Percentiles rank a stretch among this genome's conserved stretches.
Evolutionary conservation across 768 basidiomycete genomes (phyloP).

Genomic region (Boletellus emodensis): DNA sequence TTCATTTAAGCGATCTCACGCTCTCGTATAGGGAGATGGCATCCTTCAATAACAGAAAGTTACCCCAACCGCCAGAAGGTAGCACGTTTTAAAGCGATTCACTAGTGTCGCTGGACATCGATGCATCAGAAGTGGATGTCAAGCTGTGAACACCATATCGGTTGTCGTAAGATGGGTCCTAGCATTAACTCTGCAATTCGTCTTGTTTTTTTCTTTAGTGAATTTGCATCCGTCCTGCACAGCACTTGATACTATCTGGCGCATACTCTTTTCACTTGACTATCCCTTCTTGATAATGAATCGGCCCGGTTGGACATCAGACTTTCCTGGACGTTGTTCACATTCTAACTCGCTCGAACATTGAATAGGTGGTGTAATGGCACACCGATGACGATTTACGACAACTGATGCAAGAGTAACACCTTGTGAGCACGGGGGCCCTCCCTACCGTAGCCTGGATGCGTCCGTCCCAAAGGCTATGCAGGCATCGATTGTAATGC

Average conservation of each 20-base stretch:
- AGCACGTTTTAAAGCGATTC: conserved; percentile 48
- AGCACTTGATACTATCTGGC: background rate
- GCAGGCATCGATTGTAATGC: no score
- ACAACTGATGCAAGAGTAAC: no score
- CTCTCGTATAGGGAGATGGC: conserved; percentile 80
- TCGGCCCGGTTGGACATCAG: no score
- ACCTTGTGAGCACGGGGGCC: no score
- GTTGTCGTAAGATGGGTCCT: conserved; percentile 15
- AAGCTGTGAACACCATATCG: conserved; percentile 6
- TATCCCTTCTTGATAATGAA: no score
- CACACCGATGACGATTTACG: no score
- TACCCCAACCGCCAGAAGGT: conserved; percentile 93
- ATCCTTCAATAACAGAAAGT: conserved; percentile 83
- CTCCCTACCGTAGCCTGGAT: no score
- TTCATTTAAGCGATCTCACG: conserved; percentile 6
- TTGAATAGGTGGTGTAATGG: no score
- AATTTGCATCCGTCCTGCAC: conserved; percentile 14
- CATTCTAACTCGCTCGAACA: no score
- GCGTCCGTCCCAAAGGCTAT: no score
- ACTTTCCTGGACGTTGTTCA: no score
- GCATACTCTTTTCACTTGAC: no score
- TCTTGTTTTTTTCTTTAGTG: conserved; percentile 12
- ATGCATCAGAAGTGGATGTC: conserved; percentile 8
- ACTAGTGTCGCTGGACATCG: background rate
- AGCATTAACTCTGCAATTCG: conserved; percentile 22